Percentiles rank a stretch among this genome's conserved stretches.
These are phyloP conservation scores for Calonectria pseudoturangicola DNA, from an alignment of 2,329 filamentous ascomycete genomes.

Conservation along the genomic window DNA sequence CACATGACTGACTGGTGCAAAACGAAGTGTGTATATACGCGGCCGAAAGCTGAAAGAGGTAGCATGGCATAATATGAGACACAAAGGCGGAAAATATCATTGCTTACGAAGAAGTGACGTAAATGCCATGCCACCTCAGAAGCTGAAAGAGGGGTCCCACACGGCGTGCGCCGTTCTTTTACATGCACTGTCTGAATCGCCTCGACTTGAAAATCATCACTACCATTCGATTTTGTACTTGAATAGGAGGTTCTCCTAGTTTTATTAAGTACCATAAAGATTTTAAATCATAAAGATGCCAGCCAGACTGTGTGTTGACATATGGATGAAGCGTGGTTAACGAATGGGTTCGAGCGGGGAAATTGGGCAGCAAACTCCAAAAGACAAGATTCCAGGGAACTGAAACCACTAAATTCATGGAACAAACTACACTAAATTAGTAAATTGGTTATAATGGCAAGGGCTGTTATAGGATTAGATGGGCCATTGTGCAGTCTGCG, in stretches of 20 bases:
- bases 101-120: background rate
- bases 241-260: background rate
- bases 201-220: background rate
- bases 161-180: background rate
- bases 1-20: too few relatives aligned
- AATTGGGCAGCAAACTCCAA: background rate
- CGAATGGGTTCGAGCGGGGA: background rate
- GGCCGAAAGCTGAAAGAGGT: background rate
- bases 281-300: background rate
- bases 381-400: too few relatives aligned
- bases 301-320: too few relatives aligned
- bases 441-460: too few relatives aligned
- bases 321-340: background rate
- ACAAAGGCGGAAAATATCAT: background rate
- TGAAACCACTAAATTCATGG: too few relatives aligned
- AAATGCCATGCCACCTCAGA: background rate
- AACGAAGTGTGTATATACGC: background rate
- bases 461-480: too few relatives aligned
- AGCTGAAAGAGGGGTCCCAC: background rate
- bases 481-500: too few relatives aligned
- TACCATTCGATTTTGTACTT: too few relatives aligned
- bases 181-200: background rate
- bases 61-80: background rate
- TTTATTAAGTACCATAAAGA: too few relatives aligned
- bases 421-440: too few relatives aligned